These are phyloP conservation scores for Fusarium denticulatum DNA, from an alignment of 2,329 filamentous ascomycete genomes.

Conservation along the genomic window DNA sequence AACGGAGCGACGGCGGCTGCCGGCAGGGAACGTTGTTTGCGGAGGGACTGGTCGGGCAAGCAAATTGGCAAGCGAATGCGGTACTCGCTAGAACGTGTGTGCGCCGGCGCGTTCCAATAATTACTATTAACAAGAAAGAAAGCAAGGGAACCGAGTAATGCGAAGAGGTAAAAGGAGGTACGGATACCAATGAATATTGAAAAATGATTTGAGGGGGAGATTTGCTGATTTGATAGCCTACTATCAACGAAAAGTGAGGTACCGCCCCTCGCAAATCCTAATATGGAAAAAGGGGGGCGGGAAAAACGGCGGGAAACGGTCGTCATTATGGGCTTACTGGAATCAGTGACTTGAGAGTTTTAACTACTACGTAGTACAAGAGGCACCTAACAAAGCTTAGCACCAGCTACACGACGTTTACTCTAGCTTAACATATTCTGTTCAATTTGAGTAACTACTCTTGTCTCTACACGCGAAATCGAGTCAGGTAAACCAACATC, in stretches of 20 bases:
- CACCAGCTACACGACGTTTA: not conserved
- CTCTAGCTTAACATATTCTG: not conserved
- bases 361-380: not conserved
- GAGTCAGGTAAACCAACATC: conserved; percentile 19
- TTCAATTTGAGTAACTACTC: not conserved
- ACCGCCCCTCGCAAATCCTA: conserved; percentile 16
- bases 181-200: conserved; percentile 13
- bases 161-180: conserved; percentile 16
- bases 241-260: conserved; percentile 24
- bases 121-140: conserved; percentile 12
- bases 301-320: conserved; percentile 28
- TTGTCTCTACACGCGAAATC: not conserved
- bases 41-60: conserved; percentile 24
- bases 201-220: conserved; percentile 24
- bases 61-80: conserved; percentile 12
- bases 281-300: conserved; percentile 35
- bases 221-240: conserved; percentile 31
- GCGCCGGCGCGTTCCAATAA: conserved; percentile 9
- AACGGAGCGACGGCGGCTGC: conserved; percentile 10
- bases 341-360: conserved; percentile 21
- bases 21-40: conserved; percentile 28
- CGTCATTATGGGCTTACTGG: conserved; percentile 12
- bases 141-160: conserved; percentile 7
- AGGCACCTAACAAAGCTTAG: not conserved
- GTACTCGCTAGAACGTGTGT: conserved; percentile 14